Conservation (phyloP, 2,329 filamentous ascomycete species). For the Didymellaceae sp. region DNA sequence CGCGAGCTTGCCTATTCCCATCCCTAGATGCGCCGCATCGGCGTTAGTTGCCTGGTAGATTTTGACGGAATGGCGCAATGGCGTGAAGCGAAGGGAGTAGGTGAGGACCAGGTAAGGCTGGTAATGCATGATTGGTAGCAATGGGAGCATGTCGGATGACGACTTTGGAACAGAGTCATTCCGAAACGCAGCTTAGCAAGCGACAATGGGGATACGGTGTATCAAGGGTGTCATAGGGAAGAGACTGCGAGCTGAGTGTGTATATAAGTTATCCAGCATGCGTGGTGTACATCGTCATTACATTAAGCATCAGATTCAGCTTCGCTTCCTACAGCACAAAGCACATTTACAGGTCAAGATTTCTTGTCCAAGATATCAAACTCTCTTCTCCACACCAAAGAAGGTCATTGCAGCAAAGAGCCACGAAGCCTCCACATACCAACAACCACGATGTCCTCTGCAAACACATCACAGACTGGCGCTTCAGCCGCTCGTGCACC, state of each 20-base stretch:
- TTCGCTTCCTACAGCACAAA: not conserved
- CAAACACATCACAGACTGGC: not conserved
- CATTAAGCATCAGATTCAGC: not conserved
- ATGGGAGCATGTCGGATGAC: not conserved
- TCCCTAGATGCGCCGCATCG: not conserved
- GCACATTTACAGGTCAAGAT: not conserved
- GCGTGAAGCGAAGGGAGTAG: not conserved
- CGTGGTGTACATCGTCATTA: not conserved
- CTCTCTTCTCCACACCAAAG: not conserved
- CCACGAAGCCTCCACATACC: not conserved
- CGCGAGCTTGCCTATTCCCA: not conserved
- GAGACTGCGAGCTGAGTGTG: not conserved
- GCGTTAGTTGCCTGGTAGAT: slow-evolving; percentile 1
- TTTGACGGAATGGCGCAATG: not conserved
- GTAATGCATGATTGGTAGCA: not conserved
- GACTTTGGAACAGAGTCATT: slow-evolving; percentile 10
- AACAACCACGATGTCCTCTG: slow-evolving; percentile 9
- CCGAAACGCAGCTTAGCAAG: slow-evolving; percentile 7
- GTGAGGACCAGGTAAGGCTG: not conserved
- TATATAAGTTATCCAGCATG: not conserved
- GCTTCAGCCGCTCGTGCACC: not conserved
- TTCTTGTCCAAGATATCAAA: not conserved
- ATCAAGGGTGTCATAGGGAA: slow-evolving; percentile 1
- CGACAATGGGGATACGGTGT: not conserved
- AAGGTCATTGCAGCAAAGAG: too few relatives aligned